These are phyloP conservation scores for Actinomortierella ambigua DNA, from an alignment of 371 early-diverging fungal genomes.

Conservation along the genomic window DNA sequence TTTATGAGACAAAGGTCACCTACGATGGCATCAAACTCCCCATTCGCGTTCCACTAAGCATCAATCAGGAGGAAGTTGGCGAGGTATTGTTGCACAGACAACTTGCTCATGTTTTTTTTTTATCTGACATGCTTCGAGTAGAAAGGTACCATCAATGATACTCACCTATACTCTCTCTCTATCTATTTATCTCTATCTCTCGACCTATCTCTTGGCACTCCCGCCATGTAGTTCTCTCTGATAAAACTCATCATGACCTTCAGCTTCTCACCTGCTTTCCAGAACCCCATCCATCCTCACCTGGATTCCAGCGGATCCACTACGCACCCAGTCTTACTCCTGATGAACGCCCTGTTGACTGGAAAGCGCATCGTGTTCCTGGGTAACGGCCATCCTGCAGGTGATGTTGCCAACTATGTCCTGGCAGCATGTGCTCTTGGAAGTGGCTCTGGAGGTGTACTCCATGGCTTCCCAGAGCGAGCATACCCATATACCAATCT, in stretches of 20 bases:
- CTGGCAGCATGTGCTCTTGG: constrained; percentile 90
- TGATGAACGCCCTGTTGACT: constrained; percentile 88
- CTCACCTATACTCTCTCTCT: background rate
- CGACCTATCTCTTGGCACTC: constrained; percentile 23
- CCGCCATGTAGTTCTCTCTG: constrained; percentile 69
- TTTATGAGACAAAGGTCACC: constrained; percentile 82
- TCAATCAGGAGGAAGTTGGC: constrained; percentile 90
- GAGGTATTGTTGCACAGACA: constrained; percentile 62
- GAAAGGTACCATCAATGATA: background rate
- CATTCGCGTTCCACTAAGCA: constrained; percentile 84
- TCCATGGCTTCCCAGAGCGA: constrained; percentile 87
- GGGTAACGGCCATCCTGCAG: constrained; percentile 88
- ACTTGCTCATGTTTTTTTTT: background rate
- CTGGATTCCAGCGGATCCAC: constrained; percentile 80
- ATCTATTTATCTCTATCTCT: background rate
- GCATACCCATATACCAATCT: constrained; percentile 92
- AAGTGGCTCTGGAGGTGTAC: constrained; percentile 85
- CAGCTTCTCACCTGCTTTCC: constrained; percentile 51
- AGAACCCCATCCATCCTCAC: constrained; percentile 82
- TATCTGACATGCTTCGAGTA: background rate
- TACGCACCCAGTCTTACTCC: constrained; percentile 85
- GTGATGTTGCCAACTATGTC: constrained; percentile 93
- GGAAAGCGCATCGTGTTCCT: constrained; percentile 94
- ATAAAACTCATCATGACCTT: constrained; percentile 79
- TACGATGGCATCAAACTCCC: constrained; percentile 85